phyloP scores from a whole-genome alignment of 2,329 filamentous ascomycete genomes.

The Metarhizium humberi region DNA sequence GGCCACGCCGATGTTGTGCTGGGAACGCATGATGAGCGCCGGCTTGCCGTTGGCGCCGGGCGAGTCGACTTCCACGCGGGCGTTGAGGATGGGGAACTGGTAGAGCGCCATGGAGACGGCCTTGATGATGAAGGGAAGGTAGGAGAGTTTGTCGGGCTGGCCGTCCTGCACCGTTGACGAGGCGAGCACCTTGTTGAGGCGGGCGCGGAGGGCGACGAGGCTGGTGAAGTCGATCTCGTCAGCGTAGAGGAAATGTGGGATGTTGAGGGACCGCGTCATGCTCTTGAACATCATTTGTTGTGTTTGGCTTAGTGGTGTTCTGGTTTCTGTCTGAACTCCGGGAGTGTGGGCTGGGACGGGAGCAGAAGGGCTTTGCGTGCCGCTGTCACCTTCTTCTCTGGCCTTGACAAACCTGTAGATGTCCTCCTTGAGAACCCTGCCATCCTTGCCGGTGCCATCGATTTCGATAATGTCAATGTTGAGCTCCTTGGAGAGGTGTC shows the following conservation, averaged over 20 bases:
- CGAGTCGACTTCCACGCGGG: slow-evolving; percentile 72
- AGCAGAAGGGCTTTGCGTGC: slow-evolving; percentile 11
- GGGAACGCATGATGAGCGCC: slow-evolving; percentile 64
- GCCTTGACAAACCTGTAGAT: slow-evolving; percentile 61
- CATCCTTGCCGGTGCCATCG: slow-evolving; percentile 79
- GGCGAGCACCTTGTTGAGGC: slow-evolving; percentile 58
- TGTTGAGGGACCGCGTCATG: slow-evolving; percentile 85
- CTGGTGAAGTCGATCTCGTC: slow-evolving; percentile 78
- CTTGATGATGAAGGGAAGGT: slow-evolving; percentile 92
- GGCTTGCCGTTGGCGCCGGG: slow-evolving; percentile 52
- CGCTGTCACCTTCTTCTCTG: slow-evolving; percentile 28
- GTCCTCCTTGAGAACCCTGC: slow-evolving; percentile 87
- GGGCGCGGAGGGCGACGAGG: slow-evolving; percentile 62
- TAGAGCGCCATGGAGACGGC: slow-evolving; percentile 79
- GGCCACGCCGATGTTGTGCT: slow-evolving; percentile 92
- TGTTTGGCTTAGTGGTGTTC: slow-evolving; percentile 61
- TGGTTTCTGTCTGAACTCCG: slow-evolving; percentile 55
- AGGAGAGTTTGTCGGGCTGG: slow-evolving; percentile 62
- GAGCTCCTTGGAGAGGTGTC: slow-evolving; percentile 75
- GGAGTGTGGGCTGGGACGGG: slow-evolving; percentile 14
- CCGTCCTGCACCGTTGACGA: slow-evolving; percentile 33
- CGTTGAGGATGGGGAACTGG: slow-evolving; percentile 79
- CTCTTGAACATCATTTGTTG: slow-evolving; percentile 95
- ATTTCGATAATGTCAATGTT: slow-evolving; percentile 71
- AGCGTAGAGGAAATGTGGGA: slow-evolving; percentile 93